Percentiles rank a stretch among this genome's conserved stretches.
phyloP scores from a whole-genome alignment of 768 basidiomycete genomes.

The Obba rivulosa region DNA sequence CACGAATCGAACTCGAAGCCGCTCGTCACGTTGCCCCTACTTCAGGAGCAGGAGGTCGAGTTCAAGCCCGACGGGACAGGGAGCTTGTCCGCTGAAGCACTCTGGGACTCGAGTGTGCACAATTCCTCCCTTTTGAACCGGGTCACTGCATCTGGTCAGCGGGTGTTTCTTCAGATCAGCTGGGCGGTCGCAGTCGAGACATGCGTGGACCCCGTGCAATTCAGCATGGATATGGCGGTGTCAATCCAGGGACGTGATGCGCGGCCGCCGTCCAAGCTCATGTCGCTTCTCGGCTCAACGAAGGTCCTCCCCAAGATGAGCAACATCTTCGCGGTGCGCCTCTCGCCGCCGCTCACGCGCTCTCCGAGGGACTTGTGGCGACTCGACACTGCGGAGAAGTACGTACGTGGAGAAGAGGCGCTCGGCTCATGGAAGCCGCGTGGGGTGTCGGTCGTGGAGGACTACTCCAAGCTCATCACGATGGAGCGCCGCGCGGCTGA shows the following conservation, averaged over 20 bases:
- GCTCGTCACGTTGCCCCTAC: slow-evolving; percentile 66
- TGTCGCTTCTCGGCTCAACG: slow-evolving; percentile 71
- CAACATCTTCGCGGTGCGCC: slow-evolving; percentile 75
- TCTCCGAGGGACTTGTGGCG: slow-evolving; percentile 91
- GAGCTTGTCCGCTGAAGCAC: slow-evolving; percentile 56
- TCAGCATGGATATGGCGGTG: slow-evolving; percentile 82
- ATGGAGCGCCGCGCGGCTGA: slow-evolving; percentile 78
- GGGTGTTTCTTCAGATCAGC: slow-evolving; percentile 70
- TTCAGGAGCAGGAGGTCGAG: slow-evolving; percentile 66
- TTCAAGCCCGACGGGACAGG: slow-evolving; percentile 86
- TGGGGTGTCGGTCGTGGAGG: slow-evolving; percentile 85
- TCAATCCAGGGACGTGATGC: slow-evolving; percentile 83
- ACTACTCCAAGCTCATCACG: slow-evolving; percentile 67
- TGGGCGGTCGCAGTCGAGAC: slow-evolving; percentile 81
- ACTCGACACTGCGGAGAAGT: slow-evolving; percentile 91
- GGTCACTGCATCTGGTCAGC: slow-evolving; percentile 72
- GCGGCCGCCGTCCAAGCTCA: slow-evolving; percentile 71
- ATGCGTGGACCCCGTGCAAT: slow-evolving; percentile 82
- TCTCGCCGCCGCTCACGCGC: slow-evolving; percentile 81
- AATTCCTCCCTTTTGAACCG: slow-evolving; percentile 82
- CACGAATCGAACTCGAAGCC: slow-evolving; percentile 74
- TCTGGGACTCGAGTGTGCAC: slow-evolving; percentile 94
- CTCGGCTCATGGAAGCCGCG: slow-evolving; percentile 83
- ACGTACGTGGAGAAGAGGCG: slow-evolving; percentile 87
- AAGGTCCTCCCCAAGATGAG: slow-evolving; percentile 77